A percentile compares a stretch with the other conserved stretches of the same genome.
Evolutionary conservation across 305 asterid species (phyloP).

Genomic region (Rubia peregrina): DNA sequence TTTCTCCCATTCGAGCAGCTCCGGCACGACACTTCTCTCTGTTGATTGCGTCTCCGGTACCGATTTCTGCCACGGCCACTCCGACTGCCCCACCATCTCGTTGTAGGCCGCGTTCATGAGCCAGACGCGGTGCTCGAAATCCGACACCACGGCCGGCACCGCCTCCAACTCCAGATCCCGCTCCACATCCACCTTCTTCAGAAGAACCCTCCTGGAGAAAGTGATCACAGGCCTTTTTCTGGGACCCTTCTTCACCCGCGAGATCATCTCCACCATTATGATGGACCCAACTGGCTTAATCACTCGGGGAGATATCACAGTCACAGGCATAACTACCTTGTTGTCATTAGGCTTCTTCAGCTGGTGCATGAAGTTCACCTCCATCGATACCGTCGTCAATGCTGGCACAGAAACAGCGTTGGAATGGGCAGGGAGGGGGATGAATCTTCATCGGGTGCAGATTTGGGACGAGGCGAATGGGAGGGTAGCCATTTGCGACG

Average conservation of each 20-base stretch:
- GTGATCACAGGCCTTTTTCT: too few relatives aligned
- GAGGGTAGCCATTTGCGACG: slow-evolving; percentile 26
- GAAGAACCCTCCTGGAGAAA: neutral
- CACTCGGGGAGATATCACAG: slow-evolving; percentile 54
- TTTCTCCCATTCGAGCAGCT: too few relatives aligned
- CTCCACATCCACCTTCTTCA: slow-evolving; percentile 48
- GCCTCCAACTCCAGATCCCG: slow-evolving; percentile 49
- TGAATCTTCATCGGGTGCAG: slow-evolving; percentile 40
- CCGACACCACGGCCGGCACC: slow-evolving; percentile 57
- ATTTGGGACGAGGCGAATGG: slow-evolving; percentile 28
- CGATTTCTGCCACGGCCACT: too few relatives aligned
- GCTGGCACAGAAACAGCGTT: slow-evolving; percentile 27
- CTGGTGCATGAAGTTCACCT: slow-evolving; percentile 42
- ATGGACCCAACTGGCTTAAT: slow-evolving; percentile 65
- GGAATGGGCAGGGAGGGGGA: slow-evolving; percentile 46
- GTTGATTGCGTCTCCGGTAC: too few relatives aligned
- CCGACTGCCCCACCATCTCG: too few relatives aligned
- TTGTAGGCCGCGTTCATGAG: too few relatives aligned
- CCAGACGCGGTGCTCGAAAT: too few relatives aligned
- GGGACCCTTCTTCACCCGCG: slow-evolving; percentile 10
- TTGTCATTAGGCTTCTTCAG: slow-evolving; percentile 24
- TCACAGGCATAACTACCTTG: neutral
- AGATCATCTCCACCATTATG: slow-evolving; percentile 32
- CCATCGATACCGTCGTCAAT: slow-evolving; percentile 36
- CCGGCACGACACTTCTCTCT: too few relatives aligned